Evolutionary conservation across 345 rosid genomes (phyloP).

Genomic region (Iberis pinnata): DNA sequence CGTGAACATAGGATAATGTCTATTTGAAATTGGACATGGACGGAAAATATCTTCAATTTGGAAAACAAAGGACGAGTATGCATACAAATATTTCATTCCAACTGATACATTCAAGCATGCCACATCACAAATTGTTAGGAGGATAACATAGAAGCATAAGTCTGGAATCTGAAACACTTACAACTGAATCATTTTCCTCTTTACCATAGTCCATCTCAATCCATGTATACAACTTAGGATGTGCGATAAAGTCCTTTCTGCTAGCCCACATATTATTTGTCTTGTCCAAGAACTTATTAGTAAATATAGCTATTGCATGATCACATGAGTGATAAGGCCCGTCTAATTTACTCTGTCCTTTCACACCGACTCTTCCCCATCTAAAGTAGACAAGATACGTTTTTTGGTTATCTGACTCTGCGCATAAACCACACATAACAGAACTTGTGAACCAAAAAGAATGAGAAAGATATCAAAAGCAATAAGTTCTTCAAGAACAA

Average conservation of each 20-base stretch:
- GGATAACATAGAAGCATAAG: neutral
- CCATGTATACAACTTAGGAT: conserved; percentile 63
- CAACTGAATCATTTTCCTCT: conserved; percentile 43
- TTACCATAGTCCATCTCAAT: conserved; percentile 74
- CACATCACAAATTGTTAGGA: neutral
- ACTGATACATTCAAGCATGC: conserved; percentile 2
- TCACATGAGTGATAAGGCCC: conserved; percentile 57
- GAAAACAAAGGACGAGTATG: neutral
- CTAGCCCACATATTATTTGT: conserved; percentile 59
- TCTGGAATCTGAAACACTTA: conserved; percentile 32
- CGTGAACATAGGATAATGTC: neutral
- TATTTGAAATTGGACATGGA: neutral
- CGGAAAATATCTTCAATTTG: neutral
- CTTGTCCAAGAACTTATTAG: conserved; percentile 56
- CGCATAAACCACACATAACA: conserved; percentile 6
- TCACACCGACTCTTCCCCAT: conserved; percentile 94
- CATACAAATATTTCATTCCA: conserved; percentile 1
- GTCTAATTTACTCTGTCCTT: conserved; percentile 67
- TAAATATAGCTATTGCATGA: conserved; percentile 49
- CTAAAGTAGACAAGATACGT: conserved; percentile 57
- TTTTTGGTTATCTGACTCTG: conserved; percentile 71
- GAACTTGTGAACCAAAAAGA: neutral
- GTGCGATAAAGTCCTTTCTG: conserved; percentile 44
- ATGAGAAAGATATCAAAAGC: conserved; percentile 5
- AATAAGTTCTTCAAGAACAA: neutral